A percentile compares a stretch with the other conserved stretches of the same genome.
These are phyloP conservation scores for Tremella mesenterica DNA, from an alignment of 768 basidiomycete species.

Conservation along the genomic window DNA sequence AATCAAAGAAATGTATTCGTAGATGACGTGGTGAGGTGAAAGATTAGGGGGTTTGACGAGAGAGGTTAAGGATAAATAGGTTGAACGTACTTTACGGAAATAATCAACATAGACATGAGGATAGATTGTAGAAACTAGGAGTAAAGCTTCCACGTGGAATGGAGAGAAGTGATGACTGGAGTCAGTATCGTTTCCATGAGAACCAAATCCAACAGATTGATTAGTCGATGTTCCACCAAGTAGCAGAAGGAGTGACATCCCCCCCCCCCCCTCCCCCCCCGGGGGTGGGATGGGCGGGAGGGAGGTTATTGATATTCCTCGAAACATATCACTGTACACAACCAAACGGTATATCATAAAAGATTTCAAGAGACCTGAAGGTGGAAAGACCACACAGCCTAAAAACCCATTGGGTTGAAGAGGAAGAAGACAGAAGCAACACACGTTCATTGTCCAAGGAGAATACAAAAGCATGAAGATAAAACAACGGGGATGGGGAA, in stretches of 20 bases:
- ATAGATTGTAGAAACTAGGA: conserved; percentile 64
- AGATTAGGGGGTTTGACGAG: background rate
- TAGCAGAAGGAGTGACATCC: too few relatives aligned
- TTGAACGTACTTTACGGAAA: conserved; percentile 53
- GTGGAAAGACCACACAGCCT: too few relatives aligned
- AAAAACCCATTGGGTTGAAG: too few relatives aligned
- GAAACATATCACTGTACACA: too few relatives aligned
- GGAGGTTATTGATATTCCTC: too few relatives aligned
- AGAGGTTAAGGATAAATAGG: background rate
- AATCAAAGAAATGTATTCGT: too few relatives aligned
- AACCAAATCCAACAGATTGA: background rate
- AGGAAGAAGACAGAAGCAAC: too few relatives aligned
- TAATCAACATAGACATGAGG: conserved; percentile 76
- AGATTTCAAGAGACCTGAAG: too few relatives aligned
- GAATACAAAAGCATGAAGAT: background rate
- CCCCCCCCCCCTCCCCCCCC: background rate
- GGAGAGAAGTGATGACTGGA: conserved; percentile 47
- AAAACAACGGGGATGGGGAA: background rate
- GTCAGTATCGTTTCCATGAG: background rate
- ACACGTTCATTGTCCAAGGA: too few relatives aligned
- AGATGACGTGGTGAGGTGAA: too few relatives aligned
- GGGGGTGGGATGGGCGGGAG: background rate
- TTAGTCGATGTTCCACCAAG: too few relatives aligned
- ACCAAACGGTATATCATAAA: too few relatives aligned
- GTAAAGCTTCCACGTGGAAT: conserved; percentile 67